A percentile compares a stretch with the other conserved stretches of the same genome.
phyloP scores from a whole-genome alignment of 495 filamentous ascomycete genomes.

The Penicillium cinerascens region DNA sequence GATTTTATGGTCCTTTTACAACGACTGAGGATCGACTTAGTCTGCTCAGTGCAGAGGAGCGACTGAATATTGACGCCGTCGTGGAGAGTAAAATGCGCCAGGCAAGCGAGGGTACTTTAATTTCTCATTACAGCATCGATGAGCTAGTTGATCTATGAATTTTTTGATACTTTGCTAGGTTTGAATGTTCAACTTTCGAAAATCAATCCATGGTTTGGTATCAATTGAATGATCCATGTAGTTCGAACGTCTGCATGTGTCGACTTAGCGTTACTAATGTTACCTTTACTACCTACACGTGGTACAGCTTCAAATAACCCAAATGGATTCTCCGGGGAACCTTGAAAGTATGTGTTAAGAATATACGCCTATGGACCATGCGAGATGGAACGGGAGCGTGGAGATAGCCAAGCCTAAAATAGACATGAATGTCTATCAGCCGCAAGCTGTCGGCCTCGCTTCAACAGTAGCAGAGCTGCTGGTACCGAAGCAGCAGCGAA shows the following conservation, averaged over 20 bases:
- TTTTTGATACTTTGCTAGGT: not conserved
- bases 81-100: slow-evolving; percentile 10
- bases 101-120: not conserved
- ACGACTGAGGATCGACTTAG: slow-evolving; percentile 17
- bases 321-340: no score
- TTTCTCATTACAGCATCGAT: slow-evolving; percentile 1
- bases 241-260: no score
- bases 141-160: not conserved
- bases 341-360: no score
- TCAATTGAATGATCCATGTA: no score
- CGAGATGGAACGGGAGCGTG: no score
- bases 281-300: no score
- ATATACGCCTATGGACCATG: no score
- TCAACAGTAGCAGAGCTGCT: slow-evolving; percentile 19
- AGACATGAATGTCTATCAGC: slow-evolving; percentile 1
- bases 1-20: slow-evolving; percentile 20
- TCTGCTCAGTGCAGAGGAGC: slow-evolving; percentile 17
- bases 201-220: no score
- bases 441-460: slow-evolving; percentile 18
- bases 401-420: no score
- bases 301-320: no score
- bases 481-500: slow-evolving; percentile 28
- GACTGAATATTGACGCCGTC: slow-evolving; percentile 15
- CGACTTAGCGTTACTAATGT: no score
- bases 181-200: no score